Conservation (phyloP, 495 filamentous ascomycete species). For the Penicillium parvum region DNA sequence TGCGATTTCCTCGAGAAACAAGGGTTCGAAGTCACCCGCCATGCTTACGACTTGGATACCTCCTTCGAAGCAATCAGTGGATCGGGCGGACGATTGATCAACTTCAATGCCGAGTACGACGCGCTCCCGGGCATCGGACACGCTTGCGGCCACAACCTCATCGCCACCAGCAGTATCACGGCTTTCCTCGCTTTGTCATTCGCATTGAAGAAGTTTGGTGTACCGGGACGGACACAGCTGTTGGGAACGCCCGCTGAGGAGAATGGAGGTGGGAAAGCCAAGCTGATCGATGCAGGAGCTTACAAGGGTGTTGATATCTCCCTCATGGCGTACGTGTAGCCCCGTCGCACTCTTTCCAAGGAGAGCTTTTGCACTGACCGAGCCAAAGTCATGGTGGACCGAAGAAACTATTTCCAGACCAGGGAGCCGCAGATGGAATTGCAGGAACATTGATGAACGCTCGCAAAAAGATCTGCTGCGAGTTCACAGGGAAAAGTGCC, state of each 20-base stretch:
- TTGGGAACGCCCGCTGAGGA: slow-evolving; percentile 72
- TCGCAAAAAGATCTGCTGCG: slow-evolving; percentile 33
- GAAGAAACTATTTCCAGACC: slow-evolving; percentile 26
- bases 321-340: slow-evolving; percentile 52
- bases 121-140: slow-evolving; percentile 59
- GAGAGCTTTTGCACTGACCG: too few relatives aligned
- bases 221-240: slow-evolving; percentile 56
- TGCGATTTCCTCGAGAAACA: slow-evolving; percentile 50
- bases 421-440: slow-evolving; percentile 21
- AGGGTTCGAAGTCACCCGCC: slow-evolving; percentile 53
- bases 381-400: slow-evolving; percentile 31
- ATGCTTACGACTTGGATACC: slow-evolving; percentile 42
- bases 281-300: slow-evolving; percentile 57
- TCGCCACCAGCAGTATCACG: slow-evolving; percentile 57
- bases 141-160: slow-evolving; percentile 68
- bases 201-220: slow-evolving; percentile 38
- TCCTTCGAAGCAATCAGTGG: slow-evolving; percentile 37
- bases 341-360: background rate
- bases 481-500: slow-evolving; percentile 33
- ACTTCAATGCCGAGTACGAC: slow-evolving; percentile 50
- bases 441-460: slow-evolving; percentile 38
- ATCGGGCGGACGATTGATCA: slow-evolving; percentile 38
- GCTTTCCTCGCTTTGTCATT: slow-evolving; percentile 55
- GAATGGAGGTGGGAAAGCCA: slow-evolving; percentile 65
- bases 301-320: slow-evolving; percentile 62